Base-by-base conservation (phyloP, 805 yeast species). In the Candida adriatica region DNA sequence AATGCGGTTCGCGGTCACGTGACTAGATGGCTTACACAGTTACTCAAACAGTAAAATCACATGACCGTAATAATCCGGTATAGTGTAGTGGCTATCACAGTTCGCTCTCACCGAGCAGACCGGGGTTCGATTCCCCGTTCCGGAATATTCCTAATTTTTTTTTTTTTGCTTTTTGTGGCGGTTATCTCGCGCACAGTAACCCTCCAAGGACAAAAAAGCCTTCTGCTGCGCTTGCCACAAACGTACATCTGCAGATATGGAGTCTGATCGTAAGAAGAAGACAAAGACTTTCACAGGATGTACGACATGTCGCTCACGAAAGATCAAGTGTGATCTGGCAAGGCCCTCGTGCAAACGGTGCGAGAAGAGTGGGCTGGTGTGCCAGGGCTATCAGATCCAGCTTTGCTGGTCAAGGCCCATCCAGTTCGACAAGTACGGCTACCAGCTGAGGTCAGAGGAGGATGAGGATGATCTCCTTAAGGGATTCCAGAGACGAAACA, bases 211-310 rank as follows among this genome's bases (percentile, higher is more conserved):
- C 22, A 19, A 19, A 11, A 8, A 19, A 8, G 11, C 8, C 22
- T 19, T 11, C 22, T 19, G 22, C 11, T 19, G 22, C 22, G 11
- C n/a, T n/a, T n/a, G n/a, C n/a, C n/a, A n/a, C n/a, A n/a, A n/a
- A n/a, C n/a, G n/a, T n/a, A n/a, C n/a, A n/a, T n/a, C n/a, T n/a
- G n/a, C n/a, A n/a, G n/a, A n/a, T n/a, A n/a, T n/a, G 22, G 10
- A 19, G 22, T 11, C 9, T 8, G 13, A 23, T 8, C 9, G 33
- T 25, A 49, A 44, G 38, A 64, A 57, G 39, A 58, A 77, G 36
- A 70, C 73, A 7, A 87, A 86, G 51, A 77, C 92, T 0, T 86
- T 84, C 49, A 76, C 83, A 0, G 96, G 95, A 1, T 87, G 96
- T 51, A 84, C 84, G 64, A 83, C 95, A 0, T 86, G 96, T 48